Conservation (phyloP, 495 filamentous ascomycete genomes). For the Penicillium ucsense region DNA sequence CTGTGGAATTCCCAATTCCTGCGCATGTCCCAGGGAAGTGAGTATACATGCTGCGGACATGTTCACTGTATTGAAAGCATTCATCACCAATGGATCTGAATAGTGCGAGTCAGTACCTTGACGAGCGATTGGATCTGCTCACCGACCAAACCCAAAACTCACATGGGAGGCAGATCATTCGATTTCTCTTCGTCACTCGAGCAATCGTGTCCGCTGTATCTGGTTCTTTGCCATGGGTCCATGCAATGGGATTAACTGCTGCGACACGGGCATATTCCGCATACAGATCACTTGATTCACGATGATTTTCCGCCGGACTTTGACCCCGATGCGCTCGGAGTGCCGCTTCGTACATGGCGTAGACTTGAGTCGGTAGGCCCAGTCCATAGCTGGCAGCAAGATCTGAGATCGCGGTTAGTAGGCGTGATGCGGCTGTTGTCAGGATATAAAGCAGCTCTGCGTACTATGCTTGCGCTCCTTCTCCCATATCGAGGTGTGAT, state of each 20-base stretch:
- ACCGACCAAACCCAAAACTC: background rate
- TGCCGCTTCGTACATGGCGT: slow-evolving; percentile 45
- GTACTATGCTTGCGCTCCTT: background rate
- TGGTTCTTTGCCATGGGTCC: slow-evolving; percentile 33
- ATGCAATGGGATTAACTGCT: slow-evolving; percentile 31
- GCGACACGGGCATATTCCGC: slow-evolving; percentile 40
- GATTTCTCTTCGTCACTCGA: slow-evolving; percentile 36
- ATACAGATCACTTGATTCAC: slow-evolving; percentile 39
- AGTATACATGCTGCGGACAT: slow-evolving; percentile 42
- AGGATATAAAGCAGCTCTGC: background rate
- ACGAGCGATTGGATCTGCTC: background rate
- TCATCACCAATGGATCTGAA: slow-evolving; percentile 50
- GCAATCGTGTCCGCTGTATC: slow-evolving; percentile 31
- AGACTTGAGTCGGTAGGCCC: slow-evolving; percentile 44
- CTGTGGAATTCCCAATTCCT: slow-evolving; percentile 38
- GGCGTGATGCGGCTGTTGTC: too few species aligned
- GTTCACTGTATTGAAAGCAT: slow-evolving; percentile 52
- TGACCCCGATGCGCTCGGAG: slow-evolving; percentile 41
- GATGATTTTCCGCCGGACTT: slow-evolving; percentile 35
- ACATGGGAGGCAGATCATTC: slow-evolving; percentile 48
- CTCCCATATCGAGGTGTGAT: background rate
- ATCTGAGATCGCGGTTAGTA: background rate
- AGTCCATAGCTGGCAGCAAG: slow-evolving; percentile 7
- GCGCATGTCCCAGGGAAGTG: slow-evolving; percentile 39
- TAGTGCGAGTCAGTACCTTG: background rate